phyloP scores from a whole-genome alignment of 2,329 filamentous ascomycete genomes.

The Sclerotinia nivalis region DNA sequence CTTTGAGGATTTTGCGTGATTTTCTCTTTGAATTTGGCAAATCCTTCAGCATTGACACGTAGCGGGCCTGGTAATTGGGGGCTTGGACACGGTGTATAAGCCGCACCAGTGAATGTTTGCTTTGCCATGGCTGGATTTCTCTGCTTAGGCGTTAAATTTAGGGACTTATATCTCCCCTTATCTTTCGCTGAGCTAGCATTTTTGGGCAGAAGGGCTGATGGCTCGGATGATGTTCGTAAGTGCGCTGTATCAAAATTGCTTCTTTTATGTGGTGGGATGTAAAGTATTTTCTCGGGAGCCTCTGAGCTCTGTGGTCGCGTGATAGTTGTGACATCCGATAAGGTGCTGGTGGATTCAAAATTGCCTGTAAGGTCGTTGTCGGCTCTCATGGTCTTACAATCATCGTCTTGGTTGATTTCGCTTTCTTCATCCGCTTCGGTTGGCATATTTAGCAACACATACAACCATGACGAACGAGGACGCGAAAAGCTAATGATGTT shows the following conservation, averaged over 20 bases:
- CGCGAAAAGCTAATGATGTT: background rate
- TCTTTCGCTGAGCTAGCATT: no score
- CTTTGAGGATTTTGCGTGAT: accelerated
- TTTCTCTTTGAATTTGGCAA: no score
- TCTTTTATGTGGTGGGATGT: background rate
- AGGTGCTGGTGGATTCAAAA: accelerated
- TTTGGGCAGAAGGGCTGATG: accelerated
- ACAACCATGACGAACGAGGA: background rate
- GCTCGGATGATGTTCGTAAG: background rate
- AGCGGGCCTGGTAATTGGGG: background rate
- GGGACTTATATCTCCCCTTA: background rate
- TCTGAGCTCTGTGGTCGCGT: no score
- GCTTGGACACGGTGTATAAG: background rate
- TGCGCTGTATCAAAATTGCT: accelerated
- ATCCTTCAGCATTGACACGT: no score
- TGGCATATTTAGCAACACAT: background rate
- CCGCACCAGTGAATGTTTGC: background rate
- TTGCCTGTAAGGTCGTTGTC: background rate
- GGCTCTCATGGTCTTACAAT: no score
- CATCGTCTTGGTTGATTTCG: accelerated
- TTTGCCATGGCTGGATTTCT: background rate
- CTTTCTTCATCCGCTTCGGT: accelerated
- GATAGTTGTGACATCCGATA: background rate
- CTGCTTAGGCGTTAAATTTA: background rate
- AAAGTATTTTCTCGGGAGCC: accelerated